phyloP scores from a whole-genome alignment of 2,329 filamentous ascomycete genomes.

The Westerdykella aurantiaca region DNA sequence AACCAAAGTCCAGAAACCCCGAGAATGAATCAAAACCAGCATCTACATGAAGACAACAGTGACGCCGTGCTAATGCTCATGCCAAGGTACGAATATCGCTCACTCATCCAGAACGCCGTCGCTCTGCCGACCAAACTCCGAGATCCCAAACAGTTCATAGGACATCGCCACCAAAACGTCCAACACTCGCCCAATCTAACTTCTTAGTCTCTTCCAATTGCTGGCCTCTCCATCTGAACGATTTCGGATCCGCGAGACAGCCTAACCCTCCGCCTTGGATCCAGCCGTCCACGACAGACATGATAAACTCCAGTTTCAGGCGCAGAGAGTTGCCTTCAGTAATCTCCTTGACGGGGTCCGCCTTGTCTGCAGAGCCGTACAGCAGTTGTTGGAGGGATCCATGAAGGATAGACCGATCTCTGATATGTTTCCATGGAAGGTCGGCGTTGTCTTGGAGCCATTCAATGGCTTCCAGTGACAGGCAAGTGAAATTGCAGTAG shows the following conservation, averaged over 20 bases:
- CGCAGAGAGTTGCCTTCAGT: constrained; percentile 66
- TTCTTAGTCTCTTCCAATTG: constrained; percentile 41
- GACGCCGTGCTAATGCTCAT: constrained; percentile 30
- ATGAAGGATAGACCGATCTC: constrained; percentile 63
- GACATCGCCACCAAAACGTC: constrained; percentile 44
- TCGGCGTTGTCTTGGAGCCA: constrained; percentile 58
- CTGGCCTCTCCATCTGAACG: constrained; percentile 41
- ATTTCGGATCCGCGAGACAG: constrained; percentile 31
- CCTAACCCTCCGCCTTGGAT: constrained; percentile 63
- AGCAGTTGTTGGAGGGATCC: constrained; percentile 69
- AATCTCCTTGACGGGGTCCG: constrained; percentile 50
- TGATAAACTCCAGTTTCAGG: constrained; percentile 68
- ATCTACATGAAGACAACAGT: constrained; percentile 7
- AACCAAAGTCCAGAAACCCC: constrained; percentile 4
- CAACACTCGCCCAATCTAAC: constrained; percentile 46
- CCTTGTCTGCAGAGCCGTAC: constrained; percentile 50
- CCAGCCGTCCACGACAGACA: constrained; percentile 65
- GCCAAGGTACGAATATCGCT: constrained; percentile 20
- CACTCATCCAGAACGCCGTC: constrained; percentile 12
- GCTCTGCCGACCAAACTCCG: constrained; percentile 14
- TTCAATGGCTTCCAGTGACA: constrained; percentile 64
- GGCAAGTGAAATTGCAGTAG: constrained; percentile 72
- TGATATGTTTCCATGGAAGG: constrained; percentile 60
- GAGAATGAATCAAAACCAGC: constrained; percentile 15
- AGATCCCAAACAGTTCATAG: constrained; percentile 17